A percentile compares a stretch with the other conserved stretches of the same genome.
Conservation (phyloP, 1,284 basidiomycete genomes). For the Heterobasidion occidentale region DNA sequence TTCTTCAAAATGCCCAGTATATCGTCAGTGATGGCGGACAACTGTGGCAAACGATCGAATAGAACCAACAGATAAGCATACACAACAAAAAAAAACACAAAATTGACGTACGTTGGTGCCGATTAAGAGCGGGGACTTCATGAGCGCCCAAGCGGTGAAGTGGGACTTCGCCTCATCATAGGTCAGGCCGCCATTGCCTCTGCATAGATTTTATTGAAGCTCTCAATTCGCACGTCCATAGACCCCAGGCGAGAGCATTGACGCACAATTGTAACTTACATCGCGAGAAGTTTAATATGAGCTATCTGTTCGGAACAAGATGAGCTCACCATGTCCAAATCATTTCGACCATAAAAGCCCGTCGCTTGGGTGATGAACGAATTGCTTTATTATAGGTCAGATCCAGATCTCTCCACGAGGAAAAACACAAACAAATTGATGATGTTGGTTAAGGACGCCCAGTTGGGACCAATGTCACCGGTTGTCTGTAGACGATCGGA, state of each 20-base stretch:
- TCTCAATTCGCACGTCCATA: neutral
- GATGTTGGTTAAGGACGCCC: constrained; percentile 30
- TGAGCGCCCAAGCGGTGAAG: constrained; percentile 58
- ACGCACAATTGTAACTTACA: constrained; percentile 13
- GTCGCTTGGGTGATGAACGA: constrained; percentile 26
- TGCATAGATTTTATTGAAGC: constrained; percentile 13
- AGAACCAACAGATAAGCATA: constrained; percentile 10
- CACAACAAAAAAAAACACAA: neutral
- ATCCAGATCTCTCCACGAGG: neutral
- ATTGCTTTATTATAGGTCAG: constrained; percentile 22
- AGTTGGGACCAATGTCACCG: constrained; percentile 26
- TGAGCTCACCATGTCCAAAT: constrained; percentile 1
- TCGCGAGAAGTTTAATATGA: neutral
- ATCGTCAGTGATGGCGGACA: constrained; percentile 26
- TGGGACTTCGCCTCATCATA: constrained; percentile 55
- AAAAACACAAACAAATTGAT: constrained; percentile 30
- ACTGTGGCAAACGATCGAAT: constrained; percentile 15
- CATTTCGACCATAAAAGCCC: constrained; percentile 3
- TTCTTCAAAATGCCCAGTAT: constrained; percentile 29
- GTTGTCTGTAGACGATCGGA: constrained; percentile 16
- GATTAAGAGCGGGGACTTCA: constrained; percentile 51
- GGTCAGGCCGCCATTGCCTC: constrained; percentile 49
- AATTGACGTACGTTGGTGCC: constrained; percentile 26
- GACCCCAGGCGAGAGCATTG: neutral
- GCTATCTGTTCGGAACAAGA: neutral